phyloP scores from a whole-genome alignment of 305 asterid species.

The Fraxinus paxiana region DNA sequence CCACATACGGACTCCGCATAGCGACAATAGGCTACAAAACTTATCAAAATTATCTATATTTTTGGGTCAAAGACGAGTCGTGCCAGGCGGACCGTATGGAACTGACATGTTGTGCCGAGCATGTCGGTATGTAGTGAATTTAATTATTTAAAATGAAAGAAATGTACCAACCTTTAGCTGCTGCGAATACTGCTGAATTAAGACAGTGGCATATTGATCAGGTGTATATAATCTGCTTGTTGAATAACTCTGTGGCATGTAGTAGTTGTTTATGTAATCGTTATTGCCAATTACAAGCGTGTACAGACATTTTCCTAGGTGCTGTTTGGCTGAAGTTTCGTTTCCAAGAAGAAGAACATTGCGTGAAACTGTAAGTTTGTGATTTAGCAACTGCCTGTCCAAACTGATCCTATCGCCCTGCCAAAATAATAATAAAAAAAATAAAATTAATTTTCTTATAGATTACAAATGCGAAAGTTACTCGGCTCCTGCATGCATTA shows the following conservation, averaged over 20 bases:
- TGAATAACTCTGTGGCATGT: constrained; percentile 26
- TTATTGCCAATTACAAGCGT: constrained; percentile 33
- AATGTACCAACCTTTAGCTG: constrained; percentile 25
- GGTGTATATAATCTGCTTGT: constrained; percentile 28
- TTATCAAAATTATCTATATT: not conserved
- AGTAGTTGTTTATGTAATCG: constrained; percentile 44
- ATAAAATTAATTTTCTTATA: not conserved
- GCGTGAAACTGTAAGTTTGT: constrained; percentile 13
- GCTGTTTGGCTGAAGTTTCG: not conserved
- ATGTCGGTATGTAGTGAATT: not conserved
- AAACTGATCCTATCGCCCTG: constrained; percentile 43
- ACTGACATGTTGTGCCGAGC: not conserved
- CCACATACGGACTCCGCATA: too few species aligned
- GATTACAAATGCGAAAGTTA: not conserved
- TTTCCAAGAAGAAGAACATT: constrained; percentile 10
- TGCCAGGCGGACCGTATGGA: not conserved
- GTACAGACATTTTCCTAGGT: constrained; percentile 36
- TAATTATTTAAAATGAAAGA: not conserved
- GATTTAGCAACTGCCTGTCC: constrained; percentile 31
- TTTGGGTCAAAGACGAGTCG: not conserved
- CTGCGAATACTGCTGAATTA: constrained; percentile 22
- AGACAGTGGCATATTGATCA: constrained; percentile 21
- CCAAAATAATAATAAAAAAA: not conserved
- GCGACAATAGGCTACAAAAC: not conserved
- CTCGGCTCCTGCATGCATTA: not conserved